Conservation (phyloP, 805 yeast genomes). For the Yamadazyma phyllophila region DNA sequence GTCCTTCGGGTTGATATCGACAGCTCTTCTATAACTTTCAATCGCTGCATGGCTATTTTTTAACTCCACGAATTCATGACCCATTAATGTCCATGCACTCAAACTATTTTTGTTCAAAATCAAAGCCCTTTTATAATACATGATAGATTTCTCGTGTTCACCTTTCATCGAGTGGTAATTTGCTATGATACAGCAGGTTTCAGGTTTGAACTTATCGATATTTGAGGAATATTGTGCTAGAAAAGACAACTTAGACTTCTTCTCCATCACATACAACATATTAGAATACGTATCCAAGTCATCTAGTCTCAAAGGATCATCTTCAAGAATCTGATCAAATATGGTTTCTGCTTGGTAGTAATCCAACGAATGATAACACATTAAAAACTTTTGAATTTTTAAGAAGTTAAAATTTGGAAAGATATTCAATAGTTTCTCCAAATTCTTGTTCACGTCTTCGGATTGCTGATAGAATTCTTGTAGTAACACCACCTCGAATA, state of each 20-base stretch:
- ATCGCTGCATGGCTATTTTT: slow-evolving; percentile 97
- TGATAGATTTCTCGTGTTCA: slow-evolving; percentile 92
- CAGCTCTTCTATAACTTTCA: slow-evolving; percentile 90
- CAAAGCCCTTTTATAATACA: slow-evolving; percentile 88
- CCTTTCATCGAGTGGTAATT: slow-evolving; percentile 88
- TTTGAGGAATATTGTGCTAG: slow-evolving; percentile 82
- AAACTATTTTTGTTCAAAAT: slow-evolving; percentile 75
- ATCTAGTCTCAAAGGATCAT: slow-evolving; percentile 85
- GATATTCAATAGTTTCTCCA: slow-evolving; percentile 46
- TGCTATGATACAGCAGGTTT: slow-evolving; percentile 91
- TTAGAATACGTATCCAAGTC: slow-evolving; percentile 94
- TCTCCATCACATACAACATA: slow-evolving; percentile 90
- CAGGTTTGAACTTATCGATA: slow-evolving; percentile 86
- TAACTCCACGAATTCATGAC: slow-evolving; percentile 95
- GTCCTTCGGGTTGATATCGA: slow-evolving; percentile 83
- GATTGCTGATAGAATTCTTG: slow-evolving; percentile 81
- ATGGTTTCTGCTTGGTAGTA: slow-evolving; percentile 74
- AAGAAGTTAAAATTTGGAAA: slow-evolving; percentile 77
- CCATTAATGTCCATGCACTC: slow-evolving; percentile 97
- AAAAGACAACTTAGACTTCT: slow-evolving; percentile 76
- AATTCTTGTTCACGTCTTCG: slow-evolving; percentile 25
- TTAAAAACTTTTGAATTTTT: slow-evolving; percentile 76
- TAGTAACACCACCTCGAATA: slow-evolving; percentile 64
- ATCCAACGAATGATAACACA: slow-evolving; percentile 81
- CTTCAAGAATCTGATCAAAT: slow-evolving; percentile 69